Evolutionary conservation across 257 asterid species (phyloP), one percentile per base, ranked within the genome.

Genomic region (Penstemon davidsonii): DNA sequence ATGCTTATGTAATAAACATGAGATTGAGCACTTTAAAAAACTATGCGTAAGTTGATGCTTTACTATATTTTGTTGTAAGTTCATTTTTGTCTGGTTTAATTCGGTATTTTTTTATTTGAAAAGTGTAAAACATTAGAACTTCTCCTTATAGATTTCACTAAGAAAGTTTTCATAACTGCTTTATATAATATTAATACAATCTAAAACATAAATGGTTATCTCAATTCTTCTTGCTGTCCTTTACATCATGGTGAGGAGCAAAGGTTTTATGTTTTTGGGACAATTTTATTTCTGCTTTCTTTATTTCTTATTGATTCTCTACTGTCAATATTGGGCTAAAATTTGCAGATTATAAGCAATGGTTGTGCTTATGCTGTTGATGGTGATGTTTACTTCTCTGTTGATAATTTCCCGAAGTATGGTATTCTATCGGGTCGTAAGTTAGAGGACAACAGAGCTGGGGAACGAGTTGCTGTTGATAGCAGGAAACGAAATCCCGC

Each of bases 381-480:
- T 46, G 96, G 90, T 70, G 91, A 89, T 77, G 94, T 86, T 13
- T 86, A 78, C 75, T 89, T 89, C 81, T 83, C 96, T 70, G 88
- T 89, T 45, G 92, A 89, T 43, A 82, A 59, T 49, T 87, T 72
- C 72, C 89, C 91, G 57, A 79, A 74, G 46, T 92, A 92, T 76
- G 97, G 97, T 53, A 73, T 73, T 58, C 80, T 92, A 25, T 89
- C 97, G 0, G 89, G 95, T 59, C 79, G 88, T 71, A 92, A 83
- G 81, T 79, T 85, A 53, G 97, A 68, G 55, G 95, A 84, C 76
- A 89, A 92, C 73, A 80, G 95, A 77, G 86, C 89, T 55, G 91
- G 95, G 12, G 87, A 87, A 67, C 81, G 91, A 36, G 88, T 92
- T 78, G 93, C 91, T 66, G 84, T 89, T 56, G 95, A 89, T 78